These are phyloP conservation scores for Microsporum audouinii DNA, from an alignment of 2,329 filamentous ascomycete genomes.

Conservation along the genomic window DNA sequence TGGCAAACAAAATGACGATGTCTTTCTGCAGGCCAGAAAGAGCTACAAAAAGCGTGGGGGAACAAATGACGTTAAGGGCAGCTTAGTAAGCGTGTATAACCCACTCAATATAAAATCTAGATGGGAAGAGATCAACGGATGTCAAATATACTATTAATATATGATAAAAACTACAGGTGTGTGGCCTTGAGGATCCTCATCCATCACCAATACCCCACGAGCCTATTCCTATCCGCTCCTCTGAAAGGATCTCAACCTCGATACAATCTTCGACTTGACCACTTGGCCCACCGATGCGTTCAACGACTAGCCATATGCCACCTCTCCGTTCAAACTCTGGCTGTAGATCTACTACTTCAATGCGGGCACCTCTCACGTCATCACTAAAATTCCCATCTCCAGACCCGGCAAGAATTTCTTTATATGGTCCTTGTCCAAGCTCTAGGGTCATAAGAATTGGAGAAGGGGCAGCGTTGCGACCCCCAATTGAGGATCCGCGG, in stretches of 20 bases:
- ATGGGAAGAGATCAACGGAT: not conserved
- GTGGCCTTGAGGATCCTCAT: not conserved
- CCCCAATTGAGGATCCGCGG: constrained; percentile 31
- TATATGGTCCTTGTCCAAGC: constrained; percentile 58
- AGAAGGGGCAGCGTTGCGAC: constrained; percentile 30
- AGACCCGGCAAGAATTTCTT: constrained; percentile 52
- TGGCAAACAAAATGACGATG: constrained; percentile 3
- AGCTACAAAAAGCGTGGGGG: not conserved
- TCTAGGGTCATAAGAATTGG: constrained; percentile 62
- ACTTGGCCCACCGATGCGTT: constrained; percentile 56
- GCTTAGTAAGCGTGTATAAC: not conserved
- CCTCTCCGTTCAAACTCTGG: constrained; percentile 46
- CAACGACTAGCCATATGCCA: constrained; percentile 69
- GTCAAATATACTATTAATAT: not conserved
- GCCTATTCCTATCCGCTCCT: constrained; percentile 34
- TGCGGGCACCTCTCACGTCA: constrained; percentile 53
- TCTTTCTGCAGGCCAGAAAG: not conserved
- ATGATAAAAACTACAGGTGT: not conserved
- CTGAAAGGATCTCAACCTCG: constrained; percentile 33
- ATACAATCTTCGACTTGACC: constrained; percentile 39
- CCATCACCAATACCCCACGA: constrained; percentile 27
- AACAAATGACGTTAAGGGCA: not conserved
- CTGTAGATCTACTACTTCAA: constrained; percentile 62
- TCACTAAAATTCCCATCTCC: constrained; percentile 68
- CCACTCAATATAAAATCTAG: not conserved